Evolutionary conservation across 805 yeast species (phyloP).

Genomic region (Kregervanrija pseudodelftensis): DNA sequence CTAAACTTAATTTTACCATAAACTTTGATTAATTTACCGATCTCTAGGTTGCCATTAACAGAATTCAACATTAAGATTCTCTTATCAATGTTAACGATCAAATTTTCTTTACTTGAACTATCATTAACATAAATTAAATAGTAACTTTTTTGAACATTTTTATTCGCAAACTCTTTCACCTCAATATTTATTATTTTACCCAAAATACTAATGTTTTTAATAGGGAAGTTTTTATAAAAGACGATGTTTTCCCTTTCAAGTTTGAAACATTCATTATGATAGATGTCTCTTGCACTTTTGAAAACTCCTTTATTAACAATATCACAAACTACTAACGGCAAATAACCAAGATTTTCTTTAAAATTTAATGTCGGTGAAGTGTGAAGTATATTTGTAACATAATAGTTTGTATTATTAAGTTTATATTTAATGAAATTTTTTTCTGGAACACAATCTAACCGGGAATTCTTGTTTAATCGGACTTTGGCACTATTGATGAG

Average conservation of each 20-base stretch:
- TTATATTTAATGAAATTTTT: conserved; percentile 20
- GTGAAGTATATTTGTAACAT: conserved; percentile 30
- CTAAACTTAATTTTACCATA: conserved; percentile 21
- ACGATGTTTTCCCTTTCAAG: background rate
- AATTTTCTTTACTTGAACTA: conserved; percentile 18
- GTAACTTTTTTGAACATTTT: background rate
- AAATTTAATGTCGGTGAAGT: conserved; percentile 23
- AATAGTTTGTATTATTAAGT: conserved; percentile 23
- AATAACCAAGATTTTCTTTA: conserved; percentile 6
- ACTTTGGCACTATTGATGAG: too few species aligned
- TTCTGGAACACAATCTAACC: conserved; percentile 15
- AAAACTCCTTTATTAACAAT: conserved; percentile 10
- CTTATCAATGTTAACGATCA: conserved; percentile 23
- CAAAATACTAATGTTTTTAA: conserved; percentile 26
- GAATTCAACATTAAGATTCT: conserved; percentile 22
- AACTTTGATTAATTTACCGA: conserved; percentile 21
- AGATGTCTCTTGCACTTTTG: conserved; percentile 16
- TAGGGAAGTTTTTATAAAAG: conserved; percentile 21
- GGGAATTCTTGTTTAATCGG: background rate
- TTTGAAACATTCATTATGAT: conserved; percentile 20
- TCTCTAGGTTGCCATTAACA: conserved; percentile 20
- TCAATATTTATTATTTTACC: conserved; percentile 33
- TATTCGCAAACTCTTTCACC: conserved; percentile 10
- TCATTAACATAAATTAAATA: conserved; percentile 26
- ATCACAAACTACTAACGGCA: conserved; percentile 29